Percentiles rank a stretch among this genome's conserved stretches.
These are phyloP conservation scores for Monilinia fructicola DNA, from an alignment of 2,329 filamentous ascomycete genomes.

Conservation along the genomic window DNA sequence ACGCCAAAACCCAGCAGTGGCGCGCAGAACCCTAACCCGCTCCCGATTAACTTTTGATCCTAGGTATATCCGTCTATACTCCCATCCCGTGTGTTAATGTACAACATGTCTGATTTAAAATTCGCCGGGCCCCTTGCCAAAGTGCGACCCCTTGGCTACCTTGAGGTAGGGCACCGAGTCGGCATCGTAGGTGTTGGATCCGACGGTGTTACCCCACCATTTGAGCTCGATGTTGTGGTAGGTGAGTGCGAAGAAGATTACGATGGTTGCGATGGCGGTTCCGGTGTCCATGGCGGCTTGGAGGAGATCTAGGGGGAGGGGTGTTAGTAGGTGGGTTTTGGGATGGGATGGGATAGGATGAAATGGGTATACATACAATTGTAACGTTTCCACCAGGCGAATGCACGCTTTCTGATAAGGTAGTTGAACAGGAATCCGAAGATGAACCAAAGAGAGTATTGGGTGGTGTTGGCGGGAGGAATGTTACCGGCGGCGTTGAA, in stretches of 20 bases:
- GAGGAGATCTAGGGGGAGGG: conserved; percentile 43
- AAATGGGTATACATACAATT: conserved; percentile 22
- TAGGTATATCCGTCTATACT: too few relatives aligned
- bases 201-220: conserved; percentile 40
- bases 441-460: conserved; percentile 49
- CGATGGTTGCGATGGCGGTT: conserved; percentile 51
- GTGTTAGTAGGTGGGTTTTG: background rate
- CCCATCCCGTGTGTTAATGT: too few relatives aligned
- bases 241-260: conserved; percentile 55
- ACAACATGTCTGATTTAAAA: background rate
- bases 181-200: conserved; percentile 4
- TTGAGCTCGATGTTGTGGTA: conserved; percentile 46
- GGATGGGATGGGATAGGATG: conserved; percentile 38
- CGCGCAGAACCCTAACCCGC: too few relatives aligned
- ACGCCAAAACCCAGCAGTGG: too few relatives aligned
- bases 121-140: background rate
- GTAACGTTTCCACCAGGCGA: conserved; percentile 52
- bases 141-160: background rate
- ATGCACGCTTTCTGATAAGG: conserved; percentile 47
- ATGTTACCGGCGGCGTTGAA: conserved; percentile 49
- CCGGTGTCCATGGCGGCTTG: conserved; percentile 51
- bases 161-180: conserved; percentile 12
- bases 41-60: too few relatives aligned
- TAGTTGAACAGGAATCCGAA: conserved; percentile 51
- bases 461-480: conserved; percentile 53